Evolutionary conservation across 352 stramenopile genomes (phyloP).

Genomic region (Poterioochromonas sp.): DNA sequence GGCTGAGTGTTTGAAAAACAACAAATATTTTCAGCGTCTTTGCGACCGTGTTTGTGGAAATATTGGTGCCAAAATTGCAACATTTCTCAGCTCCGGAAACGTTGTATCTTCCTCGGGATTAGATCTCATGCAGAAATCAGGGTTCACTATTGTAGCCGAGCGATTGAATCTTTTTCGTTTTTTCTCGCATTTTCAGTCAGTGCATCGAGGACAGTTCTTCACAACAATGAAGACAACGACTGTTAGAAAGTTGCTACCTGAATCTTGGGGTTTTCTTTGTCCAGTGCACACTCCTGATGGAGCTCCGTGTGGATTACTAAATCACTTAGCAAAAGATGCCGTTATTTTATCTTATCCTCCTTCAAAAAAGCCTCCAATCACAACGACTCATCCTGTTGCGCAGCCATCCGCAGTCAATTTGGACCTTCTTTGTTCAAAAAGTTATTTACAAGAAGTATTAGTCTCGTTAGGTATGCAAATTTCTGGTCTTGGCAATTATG

Average conservation of each 20-base stretch:
- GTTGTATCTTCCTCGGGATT: conserved; percentile 89
- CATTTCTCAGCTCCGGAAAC: conserved; percentile 98
- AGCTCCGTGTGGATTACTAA: conserved; percentile 93
- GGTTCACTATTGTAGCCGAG: conserved; percentile 98
- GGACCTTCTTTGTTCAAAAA: conserved; percentile 13
- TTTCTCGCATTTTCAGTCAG: conserved; percentile 95
- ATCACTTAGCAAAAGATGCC: conserved; percentile 90
- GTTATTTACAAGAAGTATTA: conserved; percentile 15
- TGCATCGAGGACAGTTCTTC: conserved; percentile 98
- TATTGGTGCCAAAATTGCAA: conserved; percentile 87
- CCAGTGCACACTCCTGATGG: conserved; percentile 99
- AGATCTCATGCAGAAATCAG: conserved; percentile 90
- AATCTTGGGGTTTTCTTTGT: conserved; percentile 75
- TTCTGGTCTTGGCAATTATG: conserved; percentile 51
- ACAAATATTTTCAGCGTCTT: conserved; percentile 82
- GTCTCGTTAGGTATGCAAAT: conserved; percentile 51
- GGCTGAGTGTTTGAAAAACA: conserved; percentile 51
- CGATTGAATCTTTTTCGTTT: conserved; percentile 98
- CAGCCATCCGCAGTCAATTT: background rate
- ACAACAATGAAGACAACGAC: conserved; percentile 99
- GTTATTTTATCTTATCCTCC: conserved; percentile 62
- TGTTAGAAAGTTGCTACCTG: conserved; percentile 79
- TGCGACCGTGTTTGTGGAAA: conserved; percentile 66
- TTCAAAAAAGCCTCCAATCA: background rate
- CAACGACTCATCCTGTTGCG: background rate